A percentile compares a stretch with the other conserved stretches of the same genome.
Conservation (phyloP, 345 rosid genomes). For the Murraya paniculata region DNA sequence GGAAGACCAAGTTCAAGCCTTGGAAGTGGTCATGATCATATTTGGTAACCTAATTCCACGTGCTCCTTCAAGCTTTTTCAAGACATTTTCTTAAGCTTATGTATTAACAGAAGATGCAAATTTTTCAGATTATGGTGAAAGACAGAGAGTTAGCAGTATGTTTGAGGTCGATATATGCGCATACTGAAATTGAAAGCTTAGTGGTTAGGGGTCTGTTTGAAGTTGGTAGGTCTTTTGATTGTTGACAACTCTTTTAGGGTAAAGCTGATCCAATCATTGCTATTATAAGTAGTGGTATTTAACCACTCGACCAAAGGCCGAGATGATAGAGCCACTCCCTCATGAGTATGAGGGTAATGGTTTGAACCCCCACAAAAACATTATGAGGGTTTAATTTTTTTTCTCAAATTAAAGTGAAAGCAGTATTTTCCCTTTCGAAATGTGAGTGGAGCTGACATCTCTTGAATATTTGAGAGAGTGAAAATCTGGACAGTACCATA, state of each 20-base stretch:
- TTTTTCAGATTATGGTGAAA: neutral
- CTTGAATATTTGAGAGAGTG: too few species aligned
- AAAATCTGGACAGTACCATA: too few species aligned
- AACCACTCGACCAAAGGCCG: too few species aligned
- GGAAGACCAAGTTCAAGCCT: constrained; percentile 25
- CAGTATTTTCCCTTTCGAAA: too few species aligned
- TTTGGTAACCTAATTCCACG: constrained; percentile 21
- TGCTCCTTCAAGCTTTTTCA: constrained; percentile 11
- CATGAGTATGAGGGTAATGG: too few species aligned
- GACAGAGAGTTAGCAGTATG: neutral
- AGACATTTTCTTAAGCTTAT: neutral
- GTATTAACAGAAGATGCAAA: neutral
- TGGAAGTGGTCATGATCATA: constrained; percentile 21
- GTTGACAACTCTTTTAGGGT: neutral
- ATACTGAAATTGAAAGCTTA: neutral
- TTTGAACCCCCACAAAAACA: too few species aligned
- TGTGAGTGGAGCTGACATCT: too few species aligned
- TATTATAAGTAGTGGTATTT: neutral
- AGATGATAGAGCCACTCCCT: too few species aligned
- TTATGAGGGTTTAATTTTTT: too few species aligned
- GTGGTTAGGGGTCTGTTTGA: neutral
- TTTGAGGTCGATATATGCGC: neutral
- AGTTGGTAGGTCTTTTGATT: neutral
- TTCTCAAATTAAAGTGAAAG: too few species aligned
- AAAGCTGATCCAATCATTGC: neutral